Conservation (phyloP, 2,329 filamentous ascomycete species). For the Fusarium sarcochroum region DNA sequence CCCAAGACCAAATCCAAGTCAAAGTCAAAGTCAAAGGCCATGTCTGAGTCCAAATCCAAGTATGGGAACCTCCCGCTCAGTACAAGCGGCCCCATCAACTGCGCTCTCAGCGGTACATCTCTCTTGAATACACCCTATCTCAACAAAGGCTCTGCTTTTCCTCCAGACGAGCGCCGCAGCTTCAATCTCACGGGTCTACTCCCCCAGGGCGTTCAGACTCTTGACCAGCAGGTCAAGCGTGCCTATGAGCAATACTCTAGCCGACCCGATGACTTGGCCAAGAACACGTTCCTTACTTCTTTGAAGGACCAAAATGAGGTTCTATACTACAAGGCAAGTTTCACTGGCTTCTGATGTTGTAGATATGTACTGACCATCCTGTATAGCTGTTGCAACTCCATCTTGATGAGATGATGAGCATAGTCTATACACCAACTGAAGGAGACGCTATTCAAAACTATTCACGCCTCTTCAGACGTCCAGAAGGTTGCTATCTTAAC, state of each 20-base stretch:
- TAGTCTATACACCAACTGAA: constrained; percentile 94
- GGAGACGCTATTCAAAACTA: constrained; percentile 90
- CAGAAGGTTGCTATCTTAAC: constrained; percentile 86
- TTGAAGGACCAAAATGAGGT: constrained; percentile 90
- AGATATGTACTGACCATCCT: constrained; percentile 28
- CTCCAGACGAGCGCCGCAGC: constrained; percentile 73
- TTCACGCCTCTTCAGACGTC: constrained; percentile 80
- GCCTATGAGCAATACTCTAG: constrained; percentile 85
- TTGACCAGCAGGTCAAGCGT: constrained; percentile 81
- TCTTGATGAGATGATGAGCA: constrained; percentile 87
- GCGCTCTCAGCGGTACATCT: constrained; percentile 54
- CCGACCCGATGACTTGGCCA: constrained; percentile 75
- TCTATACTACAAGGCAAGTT: constrained; percentile 78
- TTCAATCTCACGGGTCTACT: constrained; percentile 83
- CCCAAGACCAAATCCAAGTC: constrained; percentile 48
- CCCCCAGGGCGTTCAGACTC: constrained; percentile 78
- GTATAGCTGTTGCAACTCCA: constrained; percentile 79
- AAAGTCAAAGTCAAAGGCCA: constrained; percentile 43
- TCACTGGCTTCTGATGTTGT: background rate
- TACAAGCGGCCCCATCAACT: constrained; percentile 54
- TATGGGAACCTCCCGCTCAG: constrained; percentile 54
- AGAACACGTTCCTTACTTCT: constrained; percentile 90
- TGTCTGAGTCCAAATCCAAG: constrained; percentile 47
- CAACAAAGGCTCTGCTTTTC: constrained; percentile 89
- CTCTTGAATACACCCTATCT: constrained; percentile 60